Evolutionary conservation across 2,329 filamentous ascomycete genomes (phyloP).

Genomic region (Alternaria sp.): DNA sequence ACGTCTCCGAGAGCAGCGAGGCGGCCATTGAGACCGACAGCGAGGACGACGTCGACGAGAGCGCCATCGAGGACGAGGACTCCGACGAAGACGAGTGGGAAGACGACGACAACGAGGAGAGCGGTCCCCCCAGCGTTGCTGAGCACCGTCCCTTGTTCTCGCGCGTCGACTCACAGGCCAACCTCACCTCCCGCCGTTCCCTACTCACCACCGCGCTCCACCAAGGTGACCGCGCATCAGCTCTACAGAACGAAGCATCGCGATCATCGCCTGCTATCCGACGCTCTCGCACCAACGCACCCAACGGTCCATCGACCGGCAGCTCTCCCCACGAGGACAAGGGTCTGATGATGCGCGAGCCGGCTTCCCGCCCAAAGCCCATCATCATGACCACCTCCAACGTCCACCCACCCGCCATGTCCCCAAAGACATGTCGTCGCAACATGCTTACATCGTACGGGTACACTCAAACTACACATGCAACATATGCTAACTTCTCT

Average conservation of each 20-base stretch:
- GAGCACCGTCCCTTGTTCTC: slow-evolving; percentile 78
- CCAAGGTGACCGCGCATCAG: slow-evolving; percentile 74
- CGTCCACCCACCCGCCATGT: slow-evolving; percentile 76
- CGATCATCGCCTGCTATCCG: slow-evolving; percentile 61
- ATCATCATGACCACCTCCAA: slow-evolving; percentile 77
- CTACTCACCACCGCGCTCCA: slow-evolving; percentile 89
- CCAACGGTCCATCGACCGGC: slow-evolving; percentile 70
- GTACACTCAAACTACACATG: too few relatives aligned
- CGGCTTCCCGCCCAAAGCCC: slow-evolving; percentile 75
- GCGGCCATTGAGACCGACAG: slow-evolving; percentile 65
- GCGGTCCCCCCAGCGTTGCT: slow-evolving; percentile 81
- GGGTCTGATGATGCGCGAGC: slow-evolving; percentile 65
- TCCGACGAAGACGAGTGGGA: slow-evolving; percentile 60
- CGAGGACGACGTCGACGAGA: slow-evolving; percentile 65
- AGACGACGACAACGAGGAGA: slow-evolving; percentile 75
- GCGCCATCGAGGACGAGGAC: slow-evolving; percentile 68
- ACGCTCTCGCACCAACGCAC: slow-evolving; percentile 70
- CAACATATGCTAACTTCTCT: slow-evolving; percentile 35
- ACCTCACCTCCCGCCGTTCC: slow-evolving; percentile 84
- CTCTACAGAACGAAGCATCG: slow-evolving; percentile 71
- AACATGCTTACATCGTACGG: slow-evolving; percentile 87
- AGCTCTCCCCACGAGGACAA: slow-evolving; percentile 61
- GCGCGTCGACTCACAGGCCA: slow-evolving; percentile 85
- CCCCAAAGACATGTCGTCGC: slow-evolving; percentile 81
- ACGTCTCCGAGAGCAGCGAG: slow-evolving; percentile 63